Conservation (phyloP, 345 rosid genomes). For the Anacardium occidentale region DNA sequence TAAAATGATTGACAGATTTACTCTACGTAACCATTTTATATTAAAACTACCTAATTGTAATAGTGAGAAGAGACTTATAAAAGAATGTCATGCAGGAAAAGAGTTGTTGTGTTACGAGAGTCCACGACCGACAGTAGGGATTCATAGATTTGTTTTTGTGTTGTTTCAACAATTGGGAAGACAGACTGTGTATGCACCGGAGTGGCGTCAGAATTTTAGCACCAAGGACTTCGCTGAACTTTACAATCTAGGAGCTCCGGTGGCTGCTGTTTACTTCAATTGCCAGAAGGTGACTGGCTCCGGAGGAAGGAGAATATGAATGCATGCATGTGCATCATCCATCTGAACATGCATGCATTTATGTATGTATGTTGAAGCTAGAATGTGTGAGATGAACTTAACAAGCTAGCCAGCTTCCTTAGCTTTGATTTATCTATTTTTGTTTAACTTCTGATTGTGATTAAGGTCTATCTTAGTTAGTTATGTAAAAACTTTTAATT, state of each 20-base stretch:
- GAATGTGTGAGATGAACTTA: too few relatives aligned
- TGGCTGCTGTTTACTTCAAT: conserved; percentile 70
- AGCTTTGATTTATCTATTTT: too few relatives aligned
- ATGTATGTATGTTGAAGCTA: too few relatives aligned
- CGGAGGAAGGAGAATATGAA: conserved; percentile 28
- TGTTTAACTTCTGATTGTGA: too few relatives aligned
- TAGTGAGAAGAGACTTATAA: too few relatives aligned
- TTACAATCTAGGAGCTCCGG: conserved; percentile 76
- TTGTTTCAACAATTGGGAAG: conserved; percentile 74
- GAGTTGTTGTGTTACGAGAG: conserved; percentile 69
- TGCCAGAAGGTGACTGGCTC: conserved; percentile 65
- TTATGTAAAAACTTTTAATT: too few relatives aligned
- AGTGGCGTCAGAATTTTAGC: conserved; percentile 81
- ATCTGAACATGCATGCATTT: too few relatives aligned
- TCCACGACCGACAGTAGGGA: conserved; percentile 70
- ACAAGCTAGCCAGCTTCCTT: too few relatives aligned
- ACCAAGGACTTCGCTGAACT: conserved; percentile 81
- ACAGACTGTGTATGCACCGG: conserved; percentile 80
- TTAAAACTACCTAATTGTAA: too few relatives aligned
- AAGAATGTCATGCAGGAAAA: conserved; percentile 42
- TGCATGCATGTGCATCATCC: not conserved
- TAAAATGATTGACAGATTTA: too few relatives aligned
- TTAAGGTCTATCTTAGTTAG: too few relatives aligned
- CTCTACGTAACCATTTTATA: too few relatives aligned
- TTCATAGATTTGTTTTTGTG: conserved; percentile 61